Percentiles rank a stretch among this genome's conserved stretches.
phyloP scores from a whole-genome alignment of 2,329 filamentous ascomycete genomes.

The Stylonectria norvegica region DNA sequence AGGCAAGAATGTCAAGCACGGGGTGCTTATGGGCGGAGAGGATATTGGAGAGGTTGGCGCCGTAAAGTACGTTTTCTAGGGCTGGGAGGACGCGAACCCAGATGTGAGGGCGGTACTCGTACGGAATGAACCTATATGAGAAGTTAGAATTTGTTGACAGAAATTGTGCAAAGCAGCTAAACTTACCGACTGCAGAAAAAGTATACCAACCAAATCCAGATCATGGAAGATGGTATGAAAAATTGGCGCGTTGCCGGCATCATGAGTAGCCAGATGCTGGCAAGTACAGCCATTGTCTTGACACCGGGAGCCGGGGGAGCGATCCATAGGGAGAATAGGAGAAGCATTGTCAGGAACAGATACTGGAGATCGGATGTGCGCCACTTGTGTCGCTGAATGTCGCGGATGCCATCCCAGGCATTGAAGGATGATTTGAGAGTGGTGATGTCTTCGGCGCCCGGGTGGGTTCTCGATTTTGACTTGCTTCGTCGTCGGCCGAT shows the following conservation, averaged over 20 bases:
- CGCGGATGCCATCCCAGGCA: constrained; percentile 70
- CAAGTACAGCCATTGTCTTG: constrained; percentile 69
- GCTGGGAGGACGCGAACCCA: constrained; percentile 94
- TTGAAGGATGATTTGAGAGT: constrained; percentile 79
- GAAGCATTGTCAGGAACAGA: constrained; percentile 66
- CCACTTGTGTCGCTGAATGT: constrained; percentile 76
- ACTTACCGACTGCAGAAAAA: constrained; percentile 90
- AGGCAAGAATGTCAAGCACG: constrained; percentile 81
- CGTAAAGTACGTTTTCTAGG: constrained; percentile 93
- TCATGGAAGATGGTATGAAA: constrained; percentile 80
- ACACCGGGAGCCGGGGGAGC: constrained; percentile 76
- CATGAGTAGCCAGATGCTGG: constrained; percentile 66
- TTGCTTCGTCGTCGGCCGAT: constrained; percentile 37
- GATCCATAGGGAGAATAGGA: constrained; percentile 79
- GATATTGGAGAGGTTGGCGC: constrained; percentile 93
- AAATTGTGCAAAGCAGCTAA: neutral
- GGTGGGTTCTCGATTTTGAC: constrained; percentile 36
- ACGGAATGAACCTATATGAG: constrained; percentile 72
- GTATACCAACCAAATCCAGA: constrained; percentile 82
- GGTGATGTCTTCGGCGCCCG: constrained; percentile 59
- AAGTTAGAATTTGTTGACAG: constrained; percentile 1
- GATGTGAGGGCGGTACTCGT: constrained; percentile 85
- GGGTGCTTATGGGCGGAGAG: constrained; percentile 84
- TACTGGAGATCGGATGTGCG: constrained; percentile 83
- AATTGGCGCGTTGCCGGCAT: constrained; percentile 88